A percentile compares a stretch with the other conserved stretches of the same genome.
Conservation (phyloP, 768 basidiomycete species). For the Leccinum obscurum region DNA sequence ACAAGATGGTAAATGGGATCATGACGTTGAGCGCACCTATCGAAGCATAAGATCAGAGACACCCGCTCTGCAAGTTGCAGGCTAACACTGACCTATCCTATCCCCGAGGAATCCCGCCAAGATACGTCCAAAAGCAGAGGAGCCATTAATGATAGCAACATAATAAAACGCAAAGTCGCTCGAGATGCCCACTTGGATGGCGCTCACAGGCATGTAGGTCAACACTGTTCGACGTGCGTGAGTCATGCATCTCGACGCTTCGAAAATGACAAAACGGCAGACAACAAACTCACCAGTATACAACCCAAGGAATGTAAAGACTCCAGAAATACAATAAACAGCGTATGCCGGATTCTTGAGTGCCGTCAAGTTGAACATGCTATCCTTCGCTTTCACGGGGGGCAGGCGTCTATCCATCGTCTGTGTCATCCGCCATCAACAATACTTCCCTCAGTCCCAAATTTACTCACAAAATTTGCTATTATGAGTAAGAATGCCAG, state of each 20-base stretch:
- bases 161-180: slow-evolving; percentile 60
- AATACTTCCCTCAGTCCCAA: not conserved
- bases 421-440: slow-evolving; percentile 12
- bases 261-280: not conserved
- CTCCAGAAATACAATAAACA: slow-evolving; percentile 56
- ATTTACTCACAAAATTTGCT: slow-evolving; percentile 48
- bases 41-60: not conserved
- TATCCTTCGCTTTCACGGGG: slow-evolving; percentile 51
- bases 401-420: slow-evolving; percentile 49
- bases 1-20: slow-evolving; percentile 57
- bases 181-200: slow-evolving; percentile 48
- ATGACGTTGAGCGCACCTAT: slow-evolving; percentile 69
- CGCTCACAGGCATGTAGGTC: slow-evolving; percentile 66
- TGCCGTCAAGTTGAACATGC: slow-evolving; percentile 54
- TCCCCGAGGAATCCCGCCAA: slow-evolving; percentile 55
- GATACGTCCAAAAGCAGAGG: slow-evolving; percentile 62
- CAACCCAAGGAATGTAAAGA: slow-evolving; percentile 63
- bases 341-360: slow-evolving; percentile 51
- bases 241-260: not conserved
- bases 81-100: slow-evolving; percentile 41
- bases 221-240: slow-evolving; percentile 43
- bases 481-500: slow-evolving; percentile 50
- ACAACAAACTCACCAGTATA: slow-evolving; percentile 52
- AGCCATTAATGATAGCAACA: slow-evolving; percentile 66
- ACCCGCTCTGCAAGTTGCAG: not conserved